These are phyloP conservation scores for Chamaenerion angustifolium DNA, from an alignment of 345 rosid genomes.

Conservation along the genomic window DNA sequence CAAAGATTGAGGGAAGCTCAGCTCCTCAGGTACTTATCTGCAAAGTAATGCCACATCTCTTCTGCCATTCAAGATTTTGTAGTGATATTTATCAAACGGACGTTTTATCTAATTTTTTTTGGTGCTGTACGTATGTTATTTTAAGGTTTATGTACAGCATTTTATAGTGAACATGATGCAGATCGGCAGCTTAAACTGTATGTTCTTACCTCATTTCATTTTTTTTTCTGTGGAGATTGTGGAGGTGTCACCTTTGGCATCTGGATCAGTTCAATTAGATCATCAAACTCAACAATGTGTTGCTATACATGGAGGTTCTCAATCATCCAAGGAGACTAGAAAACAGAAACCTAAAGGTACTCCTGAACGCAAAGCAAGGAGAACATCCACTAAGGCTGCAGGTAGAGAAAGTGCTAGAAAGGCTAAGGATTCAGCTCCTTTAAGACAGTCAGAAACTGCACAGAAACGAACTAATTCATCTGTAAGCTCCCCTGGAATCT, in stretches of 20 bases:
- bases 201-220: background rate
- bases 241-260: slow-evolving; percentile 39
- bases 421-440: slow-evolving; percentile 32
- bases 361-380: slow-evolving; percentile 63
- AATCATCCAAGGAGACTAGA: slow-evolving; percentile 18
- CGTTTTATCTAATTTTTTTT: background rate
- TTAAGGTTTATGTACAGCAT: background rate
- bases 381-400: slow-evolving; percentile 39
- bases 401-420: slow-evolving; percentile 52
- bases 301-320: slow-evolving; percentile 21
- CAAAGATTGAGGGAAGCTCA: slow-evolving; percentile 36
- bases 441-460: slow-evolving; percentile 32
- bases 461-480: slow-evolving; percentile 28
- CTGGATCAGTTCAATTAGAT: slow-evolving; percentile 30
- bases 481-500: slow-evolving; percentile 27
- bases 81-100: slow-evolving; percentile 31
- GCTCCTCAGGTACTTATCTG: slow-evolving; percentile 31
- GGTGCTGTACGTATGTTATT: background rate
- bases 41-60: slow-evolving; percentile 26
- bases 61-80: slow-evolving; percentile 18
- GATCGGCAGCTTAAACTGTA: background rate
- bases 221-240: slow-evolving; percentile 20
- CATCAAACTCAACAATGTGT: slow-evolving; percentile 22
- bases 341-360: slow-evolving; percentile 32
- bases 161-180: too few relatives aligned